Percentiles rank a stretch among this genome's conserved stretches.
phyloP scores from a whole-genome alignment of 2,329 filamentous ascomycete genomes.

The Pseudogymnoascus sp. region DNA sequence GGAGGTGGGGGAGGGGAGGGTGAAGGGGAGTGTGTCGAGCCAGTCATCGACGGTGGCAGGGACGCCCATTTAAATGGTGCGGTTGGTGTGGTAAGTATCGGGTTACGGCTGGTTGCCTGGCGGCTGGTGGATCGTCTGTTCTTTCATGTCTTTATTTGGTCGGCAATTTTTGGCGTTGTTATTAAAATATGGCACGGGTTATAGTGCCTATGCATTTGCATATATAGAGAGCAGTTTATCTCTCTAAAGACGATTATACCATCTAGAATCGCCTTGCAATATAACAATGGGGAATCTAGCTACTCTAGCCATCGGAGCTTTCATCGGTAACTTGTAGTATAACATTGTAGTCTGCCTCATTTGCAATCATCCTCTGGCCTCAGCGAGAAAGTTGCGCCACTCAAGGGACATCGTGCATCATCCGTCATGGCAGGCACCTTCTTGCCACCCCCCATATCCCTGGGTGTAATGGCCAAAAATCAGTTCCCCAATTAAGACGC shows the following conservation, averaged over 20 bases:
- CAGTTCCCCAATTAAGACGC: slow-evolving; percentile 26
- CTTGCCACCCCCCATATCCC: neutral
- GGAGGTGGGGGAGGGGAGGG: slow-evolving; percentile 11
- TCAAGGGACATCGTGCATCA: too few relatives aligned
- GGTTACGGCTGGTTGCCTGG: neutral
- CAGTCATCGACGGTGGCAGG: neutral
- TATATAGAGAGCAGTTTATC: neutral
- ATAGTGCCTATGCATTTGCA: neutral
- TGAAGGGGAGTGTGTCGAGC: slow-evolving; percentile 2
- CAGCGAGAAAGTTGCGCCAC: too few relatives aligned
- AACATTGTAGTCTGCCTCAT: too few relatives aligned
- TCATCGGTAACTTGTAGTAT: too few relatives aligned
- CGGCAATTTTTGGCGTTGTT: neutral
- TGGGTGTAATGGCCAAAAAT: slow-evolving; percentile 26
- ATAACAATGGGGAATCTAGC: neutral
- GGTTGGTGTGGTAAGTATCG: neutral
- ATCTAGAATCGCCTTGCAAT: neutral
- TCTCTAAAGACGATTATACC: neutral
- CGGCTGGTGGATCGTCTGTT: neutral
- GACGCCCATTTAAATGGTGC: neutral
- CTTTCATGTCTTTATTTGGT: neutral
- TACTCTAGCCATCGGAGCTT: neutral
- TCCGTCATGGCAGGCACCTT: neutral
- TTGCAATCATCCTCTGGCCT: neutral
- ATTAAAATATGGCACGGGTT: neutral